Evolutionary conservation across 2,329 filamentous ascomycete genomes (phyloP), one percentile per base, ranked within the genome.

Genomic region (Penicillium sp.): DNA sequence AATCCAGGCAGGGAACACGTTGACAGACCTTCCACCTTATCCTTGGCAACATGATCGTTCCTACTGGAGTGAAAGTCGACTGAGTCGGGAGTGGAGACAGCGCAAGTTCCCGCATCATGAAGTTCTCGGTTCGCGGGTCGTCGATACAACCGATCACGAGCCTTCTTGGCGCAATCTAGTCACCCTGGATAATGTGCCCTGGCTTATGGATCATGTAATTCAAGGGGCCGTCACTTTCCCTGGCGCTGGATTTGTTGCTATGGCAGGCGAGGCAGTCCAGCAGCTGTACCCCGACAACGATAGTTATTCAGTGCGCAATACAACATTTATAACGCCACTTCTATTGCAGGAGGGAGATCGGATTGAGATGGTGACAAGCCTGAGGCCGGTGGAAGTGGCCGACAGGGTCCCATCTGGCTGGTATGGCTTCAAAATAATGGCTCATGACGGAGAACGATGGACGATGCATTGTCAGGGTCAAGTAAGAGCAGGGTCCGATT

Each of bases 141-240:
- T 64, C 6, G 69, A 69, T 19, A 64, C 62, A 12, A 64, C 62
- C 8, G 47, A 57, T 0, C 33, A 64, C 11, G 62, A 64, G 12
- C 66, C 68, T 1, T 56, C 58, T 8, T 72, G 69, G 69, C 53
- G 69, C 3, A 69, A 72, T 33, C 25, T 64, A 8, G 47, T 74
- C 1, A 55, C 62, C 0, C 37, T 68, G 0, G 52, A 58, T 1
- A 61, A 71, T 36, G 58, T 66, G 0, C 59, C 69, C 0, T 74
- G 72, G 71, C 50, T 74, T 10, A 38, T 43, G 1, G 69, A 73
- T 25, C 71, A 74, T 55, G 46, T 61, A 3, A 53, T 72, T 11
- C 49, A 60, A 22, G 57, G 42, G 0, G 50, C 63, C 2, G 51
- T 65, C 12, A 53, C 67, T 5, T 70, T 68, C 35, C 67, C 67